Percentiles rank a stretch among this genome's conserved stretches.
Conservation (phyloP, 2,329 filamentous ascomycete genomes). For the Trichoderma sp. region DNA sequence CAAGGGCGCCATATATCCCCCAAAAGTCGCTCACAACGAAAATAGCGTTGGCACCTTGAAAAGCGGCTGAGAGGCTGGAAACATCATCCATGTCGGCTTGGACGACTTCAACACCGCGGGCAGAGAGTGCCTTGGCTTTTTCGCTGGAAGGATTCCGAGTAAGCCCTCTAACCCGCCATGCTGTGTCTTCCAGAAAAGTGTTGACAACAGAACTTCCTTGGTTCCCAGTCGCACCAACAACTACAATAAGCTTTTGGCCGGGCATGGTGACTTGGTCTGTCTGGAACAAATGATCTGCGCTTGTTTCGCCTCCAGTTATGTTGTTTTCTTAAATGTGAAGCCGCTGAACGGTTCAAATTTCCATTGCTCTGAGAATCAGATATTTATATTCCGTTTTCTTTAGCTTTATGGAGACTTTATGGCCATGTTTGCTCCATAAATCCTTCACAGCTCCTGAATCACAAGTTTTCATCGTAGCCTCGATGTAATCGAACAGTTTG, state of each 20-base stretch:
- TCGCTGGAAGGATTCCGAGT: slow-evolving; percentile 29
- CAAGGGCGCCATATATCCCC: background rate
- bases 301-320: background rate
- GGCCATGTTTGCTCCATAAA: background rate
- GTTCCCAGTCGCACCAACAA: background rate
- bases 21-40: slow-evolving; percentile 37
- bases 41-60: slow-evolving; percentile 31
- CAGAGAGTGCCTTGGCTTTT: slow-evolving; percentile 26
- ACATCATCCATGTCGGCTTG: background rate
- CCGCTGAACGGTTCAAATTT: too few relatives aligned
- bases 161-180: slow-evolving; percentile 31
- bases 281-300: background rate
- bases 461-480: background rate
- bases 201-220: slow-evolving; percentile 30
- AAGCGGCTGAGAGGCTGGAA: slow-evolving; percentile 19
- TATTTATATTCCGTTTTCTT: too few relatives aligned
- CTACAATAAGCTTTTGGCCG: background rate
- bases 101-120: slow-evolving; percentile 17
- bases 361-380: too few relatives aligned
- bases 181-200: slow-evolving; percentile 26
- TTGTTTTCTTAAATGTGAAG: background rate
- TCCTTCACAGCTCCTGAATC: background rate
- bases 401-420: background rate
- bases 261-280: background rate
- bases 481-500: background rate